Base-by-base conservation (phyloP, 148 eudicot species). In the Vaccinium vitisidaea region DNA sequence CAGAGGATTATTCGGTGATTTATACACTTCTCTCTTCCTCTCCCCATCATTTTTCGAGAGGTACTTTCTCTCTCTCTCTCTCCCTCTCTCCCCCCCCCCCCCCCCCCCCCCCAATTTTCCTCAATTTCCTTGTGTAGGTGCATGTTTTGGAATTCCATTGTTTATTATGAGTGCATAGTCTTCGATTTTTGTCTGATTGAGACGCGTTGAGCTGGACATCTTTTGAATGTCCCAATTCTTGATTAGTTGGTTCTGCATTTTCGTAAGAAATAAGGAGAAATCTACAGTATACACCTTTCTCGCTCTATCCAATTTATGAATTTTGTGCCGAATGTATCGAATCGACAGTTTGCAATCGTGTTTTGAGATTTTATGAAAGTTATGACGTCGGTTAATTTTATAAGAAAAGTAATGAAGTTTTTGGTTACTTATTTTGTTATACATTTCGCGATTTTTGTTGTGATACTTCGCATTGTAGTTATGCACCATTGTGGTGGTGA, bases 1-100 rank as follows among this genome's bases (percentile, higher is more conserved):
- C 36, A n/a, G 76, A 67, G 84, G 77, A 48, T 69, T 69, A 69
- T 67, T 82, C 77, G 75, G 84, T 76, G 16, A 82, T 50, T 67
- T 50, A 69, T 69, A 82, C 77, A 48, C 19, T 55, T 82, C 61
- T 50, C 61, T 82, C 76, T 32, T 14, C 12, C 15, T 70, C 19
- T 16, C 65, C 63, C 25, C 54, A 27, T n/a, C 36, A 69, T 70
- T 46, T 61, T 19, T 32, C 78, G 25, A 18, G 10, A 82, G 84
- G 84, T 71, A 82, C 73, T 70, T 54, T 52, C 77, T 71, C 78
- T 82, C 59, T 1, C n/a, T 10, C 6, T 70, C 49, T 30, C 49
- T 52, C 43, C 27, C 25, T 59, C 71, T 32, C 36, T 32, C 36
- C 1, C 32, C 1, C 32, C 1, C 1, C 32, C 1, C 23, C 16